These are phyloP conservation scores for Neurospora cerealis DNA, from an alignment of 495 filamentous ascomycete genomes.

Conservation along the genomic window DNA sequence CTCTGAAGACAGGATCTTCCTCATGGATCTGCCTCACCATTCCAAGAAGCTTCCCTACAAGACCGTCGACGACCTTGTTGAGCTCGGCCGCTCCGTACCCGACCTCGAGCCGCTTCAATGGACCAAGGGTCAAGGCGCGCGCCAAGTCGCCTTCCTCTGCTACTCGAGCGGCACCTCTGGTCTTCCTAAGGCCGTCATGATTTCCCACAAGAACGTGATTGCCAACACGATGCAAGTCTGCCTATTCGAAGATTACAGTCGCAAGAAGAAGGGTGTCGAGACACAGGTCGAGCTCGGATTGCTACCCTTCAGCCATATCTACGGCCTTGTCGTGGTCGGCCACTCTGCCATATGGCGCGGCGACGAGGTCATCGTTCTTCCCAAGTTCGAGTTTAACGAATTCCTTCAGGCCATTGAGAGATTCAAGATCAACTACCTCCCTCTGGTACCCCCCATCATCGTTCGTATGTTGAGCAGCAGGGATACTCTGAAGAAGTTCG, in stretches of 20 bases:
- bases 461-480: constrained; percentile 66
- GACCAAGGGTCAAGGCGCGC: constrained; percentile 63
- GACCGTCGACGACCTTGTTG: constrained; percentile 59
- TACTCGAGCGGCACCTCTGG: constrained; percentile 88
- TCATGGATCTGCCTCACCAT: constrained; percentile 58
- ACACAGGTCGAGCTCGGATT: constrained; percentile 62
- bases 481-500: constrained; percentile 53
- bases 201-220: constrained; percentile 82
- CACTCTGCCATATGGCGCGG: constrained; percentile 63
- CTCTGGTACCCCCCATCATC: constrained; percentile 76
- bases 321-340: constrained; percentile 67
- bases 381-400: constrained; percentile 66
- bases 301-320: constrained; percentile 81
- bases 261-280: constrained; percentile 27
- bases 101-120: constrained; percentile 57
- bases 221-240: constrained; percentile 63
- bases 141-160: constrained; percentile 74
- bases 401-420: constrained; percentile 59
- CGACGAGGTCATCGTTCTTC: constrained; percentile 69
- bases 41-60: constrained; percentile 48
- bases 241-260: constrained; percentile 40
- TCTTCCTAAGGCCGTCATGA: constrained; percentile 93
- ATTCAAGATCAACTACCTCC: constrained; percentile 61
- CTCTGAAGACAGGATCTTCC: constrained; percentile 60
- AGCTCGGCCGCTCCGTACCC: constrained; percentile 51